phyloP scores from a whole-genome alignment of 257 asterid species.

The Jacaranda mimosifolia region DNA sequence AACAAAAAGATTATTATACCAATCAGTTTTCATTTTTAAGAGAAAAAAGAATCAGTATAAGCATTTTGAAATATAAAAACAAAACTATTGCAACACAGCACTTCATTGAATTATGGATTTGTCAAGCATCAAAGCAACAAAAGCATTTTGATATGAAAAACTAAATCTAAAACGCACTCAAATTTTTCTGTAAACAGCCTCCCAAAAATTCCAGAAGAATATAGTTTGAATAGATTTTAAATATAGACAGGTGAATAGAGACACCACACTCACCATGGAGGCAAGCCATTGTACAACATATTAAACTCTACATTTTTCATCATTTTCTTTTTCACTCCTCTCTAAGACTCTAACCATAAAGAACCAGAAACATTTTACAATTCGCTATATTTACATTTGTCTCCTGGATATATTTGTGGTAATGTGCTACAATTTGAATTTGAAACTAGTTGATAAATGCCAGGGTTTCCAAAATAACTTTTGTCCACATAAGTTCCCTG shows the following conservation, averaged over 20 bases:
- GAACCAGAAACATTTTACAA: background rate
- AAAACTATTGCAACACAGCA: conserved; percentile 23
- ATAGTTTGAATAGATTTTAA: background rate
- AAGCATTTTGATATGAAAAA: conserved; percentile 6
- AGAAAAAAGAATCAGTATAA: background rate
- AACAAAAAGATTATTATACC: conserved; percentile 33
- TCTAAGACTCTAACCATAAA: conserved; percentile 7
- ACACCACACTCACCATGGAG: conserved; percentile 7
- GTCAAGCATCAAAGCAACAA: conserved; percentile 7
- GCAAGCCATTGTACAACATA: background rate
- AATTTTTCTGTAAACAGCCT: conserved; percentile 4
- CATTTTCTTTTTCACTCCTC: background rate
- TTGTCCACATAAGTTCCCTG: background rate
- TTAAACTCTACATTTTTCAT: background rate
- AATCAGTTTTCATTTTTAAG: conserved; percentile 34
- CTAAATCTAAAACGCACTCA: background rate
- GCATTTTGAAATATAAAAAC: conserved; percentile 22
- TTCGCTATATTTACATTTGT: background rate
- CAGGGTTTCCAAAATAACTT: conserved; percentile 15
- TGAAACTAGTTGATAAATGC: background rate
- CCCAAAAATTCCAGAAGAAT: conserved; percentile 7
- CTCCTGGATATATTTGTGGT: background rate
- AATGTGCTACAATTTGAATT: background rate
- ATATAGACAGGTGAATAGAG: background rate
- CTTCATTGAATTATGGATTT: conserved; percentile 12